These are phyloP conservation scores for Phellopilus nigrolimitatus DNA, from an alignment of 1,284 basidiomycete species.

Conservation along the genomic window DNA sequence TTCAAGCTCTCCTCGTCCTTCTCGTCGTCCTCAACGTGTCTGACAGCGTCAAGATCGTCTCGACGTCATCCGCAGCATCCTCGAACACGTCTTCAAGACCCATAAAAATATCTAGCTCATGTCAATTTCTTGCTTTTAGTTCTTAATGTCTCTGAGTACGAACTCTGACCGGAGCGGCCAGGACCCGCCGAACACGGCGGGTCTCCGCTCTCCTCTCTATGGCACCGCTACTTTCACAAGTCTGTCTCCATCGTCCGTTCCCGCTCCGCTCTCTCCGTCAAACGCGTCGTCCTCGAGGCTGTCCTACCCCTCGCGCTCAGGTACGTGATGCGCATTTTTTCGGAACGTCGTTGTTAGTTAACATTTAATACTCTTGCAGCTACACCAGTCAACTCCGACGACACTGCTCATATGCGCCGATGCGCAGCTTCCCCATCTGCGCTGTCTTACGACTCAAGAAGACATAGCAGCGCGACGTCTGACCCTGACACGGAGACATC, in stretches of 20 bases:
- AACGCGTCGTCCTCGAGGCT: constrained; percentile 39
- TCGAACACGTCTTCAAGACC: constrained; percentile 1
- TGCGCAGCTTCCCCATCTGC: constrained; percentile 37
- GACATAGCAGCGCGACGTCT: no score
- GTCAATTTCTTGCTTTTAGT: constrained; percentile 6
- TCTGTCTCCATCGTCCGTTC: constrained; percentile 38
- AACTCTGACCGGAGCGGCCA: constrained; percentile 19
- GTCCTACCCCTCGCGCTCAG: constrained; percentile 36
- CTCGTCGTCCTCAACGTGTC: constrained; percentile 2
- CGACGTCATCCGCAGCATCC: background rate
- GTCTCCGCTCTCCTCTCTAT: constrained; percentile 37
- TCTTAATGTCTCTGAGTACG: constrained; percentile 15
- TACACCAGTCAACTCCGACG: constrained; percentile 30
- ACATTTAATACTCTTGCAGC: constrained; percentile 14
- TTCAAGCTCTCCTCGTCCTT: background rate
- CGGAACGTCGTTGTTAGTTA: background rate
- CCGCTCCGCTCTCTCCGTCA: constrained; percentile 19
- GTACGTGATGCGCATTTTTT: constrained; percentile 22
- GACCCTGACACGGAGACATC: constrained; percentile 22
- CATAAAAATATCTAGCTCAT: constrained; percentile 1
- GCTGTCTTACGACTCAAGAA: constrained; percentile 23
- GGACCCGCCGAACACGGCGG: constrained; percentile 13
- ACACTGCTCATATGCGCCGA: constrained; percentile 39
- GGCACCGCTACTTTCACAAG: constrained; percentile 48
- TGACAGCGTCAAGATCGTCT: constrained; percentile 3